Evolutionary conservation across 768 basidiomycete genomes (phyloP), one percentile per base, ranked within the genome.

Genomic region (Mycena leptocephala): DNA sequence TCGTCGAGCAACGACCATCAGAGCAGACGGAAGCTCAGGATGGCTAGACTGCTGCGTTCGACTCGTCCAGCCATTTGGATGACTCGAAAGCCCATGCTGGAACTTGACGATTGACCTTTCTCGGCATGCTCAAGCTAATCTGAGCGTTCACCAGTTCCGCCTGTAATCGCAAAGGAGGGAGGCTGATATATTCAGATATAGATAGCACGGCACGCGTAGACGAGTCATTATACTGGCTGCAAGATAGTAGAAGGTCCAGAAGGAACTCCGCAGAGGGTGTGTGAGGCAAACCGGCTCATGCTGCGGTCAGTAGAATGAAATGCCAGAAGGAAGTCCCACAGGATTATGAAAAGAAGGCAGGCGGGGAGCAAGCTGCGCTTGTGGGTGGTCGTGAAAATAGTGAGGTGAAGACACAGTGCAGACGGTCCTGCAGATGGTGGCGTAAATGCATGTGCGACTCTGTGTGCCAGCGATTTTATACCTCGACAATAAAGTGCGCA

Each of bases 141-240:
- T 46, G 64, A 55, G 70, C 16, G 72, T 58, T 65, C 2, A 72
- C 58, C 71, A 71, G 53, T 56, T 51, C 13, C 28, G 33, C 26
- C 30, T 48, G 61, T 71, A 71, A 62, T 53, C 35, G 37, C 18
- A 43, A 10, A 43, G 43, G 32, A 58, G 37, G 56, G 28, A 46
- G 39, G 68, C 37, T 10, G 70, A 62, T 59, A 53, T 62, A 64
- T 61, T 63, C 71, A 41, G 70, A 72, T 65, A 66, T 73, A 59
- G 71, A 65, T 30, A 30, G 18, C 8, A 2, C 30, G 30, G 51
- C 71, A 65, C 37, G 71, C 71, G 48, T 28, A 63, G 48, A 51
- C 24, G 33, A 53, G 18, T 35, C 53, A 55, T 56, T 39, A 56
- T 68, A 16, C 53, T 22, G 43, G 46, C 32, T 51, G 61, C 22